These are phyloP conservation scores for Amphirosellinia nigrospora DNA, from an alignment of 495 filamentous ascomycete species.

Conservation along the genomic window DNA sequence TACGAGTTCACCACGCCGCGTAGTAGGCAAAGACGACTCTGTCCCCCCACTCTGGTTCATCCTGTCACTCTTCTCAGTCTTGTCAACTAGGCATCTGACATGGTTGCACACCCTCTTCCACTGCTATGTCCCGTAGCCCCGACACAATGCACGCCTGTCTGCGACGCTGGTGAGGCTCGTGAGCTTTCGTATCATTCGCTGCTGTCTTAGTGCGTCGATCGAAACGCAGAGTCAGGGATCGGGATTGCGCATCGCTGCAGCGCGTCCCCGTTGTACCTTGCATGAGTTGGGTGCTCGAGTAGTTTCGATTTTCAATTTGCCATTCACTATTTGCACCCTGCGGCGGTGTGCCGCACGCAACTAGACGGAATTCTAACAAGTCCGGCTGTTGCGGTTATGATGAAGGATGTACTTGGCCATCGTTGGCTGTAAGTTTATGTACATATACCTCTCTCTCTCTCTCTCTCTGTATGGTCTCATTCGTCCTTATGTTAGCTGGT, in stretches of 20 bases:
- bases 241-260: conserved; percentile 23
- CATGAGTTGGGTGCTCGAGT: conserved; percentile 23
- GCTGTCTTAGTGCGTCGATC: conserved; percentile 27
- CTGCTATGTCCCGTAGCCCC: conserved; percentile 30
- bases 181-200: conserved; percentile 29
- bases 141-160: conserved; percentile 23
- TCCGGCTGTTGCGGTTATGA: conserved; percentile 21
- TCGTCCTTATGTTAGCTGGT: background rate
- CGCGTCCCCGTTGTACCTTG: conserved; percentile 28
- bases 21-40: too few relatives aligned
- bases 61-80: background rate
- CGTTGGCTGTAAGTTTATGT: background rate
- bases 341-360: conserved; percentile 8
- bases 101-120: conserved; percentile 31
- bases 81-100: conserved; percentile 38
- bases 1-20: conserved; percentile 20
- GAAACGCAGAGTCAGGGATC: conserved; percentile 15
- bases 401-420: background rate
- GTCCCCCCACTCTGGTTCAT: conserved; percentile 5
- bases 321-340: background rate
- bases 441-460: too few relatives aligned
- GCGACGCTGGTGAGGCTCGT: conserved; percentile 34
- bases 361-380: background rate
- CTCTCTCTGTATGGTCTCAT: background rate
- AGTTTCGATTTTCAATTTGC: too few relatives aligned